A percentile compares a stretch with the other conserved stretches of the same genome.
Conservation (phyloP, 2,329 filamentous ascomycete species). For the Aspergillus ibericus region DNA sequence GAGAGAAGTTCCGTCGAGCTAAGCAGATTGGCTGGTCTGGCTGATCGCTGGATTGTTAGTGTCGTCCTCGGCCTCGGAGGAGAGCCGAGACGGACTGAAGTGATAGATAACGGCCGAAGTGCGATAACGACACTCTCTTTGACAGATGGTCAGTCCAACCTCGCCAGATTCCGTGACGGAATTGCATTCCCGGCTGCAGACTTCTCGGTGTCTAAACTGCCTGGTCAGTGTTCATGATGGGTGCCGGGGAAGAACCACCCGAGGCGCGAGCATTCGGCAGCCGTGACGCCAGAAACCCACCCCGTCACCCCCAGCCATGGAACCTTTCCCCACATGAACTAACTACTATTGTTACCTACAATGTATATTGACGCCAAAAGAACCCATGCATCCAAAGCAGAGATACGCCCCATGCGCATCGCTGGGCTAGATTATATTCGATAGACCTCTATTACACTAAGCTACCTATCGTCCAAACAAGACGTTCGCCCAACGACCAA, state of each 20-base stretch:
- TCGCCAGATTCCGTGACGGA: no score
- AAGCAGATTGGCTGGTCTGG: background rate
- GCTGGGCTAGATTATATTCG: background rate
- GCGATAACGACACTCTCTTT: no score
- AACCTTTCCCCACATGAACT: background rate
- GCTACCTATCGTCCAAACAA: constrained; percentile 14
- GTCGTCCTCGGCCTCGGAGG: background rate
- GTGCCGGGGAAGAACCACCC: background rate
- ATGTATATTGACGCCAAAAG: no score
- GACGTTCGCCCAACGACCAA: constrained; percentile 12
- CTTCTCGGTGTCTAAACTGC: no score
- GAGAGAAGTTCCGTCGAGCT: background rate
- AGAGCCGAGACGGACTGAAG: background rate
- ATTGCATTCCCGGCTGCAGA: no score
- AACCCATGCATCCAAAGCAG: background rate
- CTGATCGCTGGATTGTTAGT: background rate
- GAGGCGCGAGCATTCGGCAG: background rate
- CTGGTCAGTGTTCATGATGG: background rate
- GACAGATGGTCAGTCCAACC: no score
- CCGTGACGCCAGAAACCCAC: background rate
- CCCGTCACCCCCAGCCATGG: background rate
- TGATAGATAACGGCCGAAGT: background rate
- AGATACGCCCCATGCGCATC: background rate
- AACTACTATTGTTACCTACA: no score
- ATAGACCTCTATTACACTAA: constrained; percentile 7